Conservation (phyloP, 2,329 filamentous ascomycete species). For the Ascomycota sp. region DNA sequence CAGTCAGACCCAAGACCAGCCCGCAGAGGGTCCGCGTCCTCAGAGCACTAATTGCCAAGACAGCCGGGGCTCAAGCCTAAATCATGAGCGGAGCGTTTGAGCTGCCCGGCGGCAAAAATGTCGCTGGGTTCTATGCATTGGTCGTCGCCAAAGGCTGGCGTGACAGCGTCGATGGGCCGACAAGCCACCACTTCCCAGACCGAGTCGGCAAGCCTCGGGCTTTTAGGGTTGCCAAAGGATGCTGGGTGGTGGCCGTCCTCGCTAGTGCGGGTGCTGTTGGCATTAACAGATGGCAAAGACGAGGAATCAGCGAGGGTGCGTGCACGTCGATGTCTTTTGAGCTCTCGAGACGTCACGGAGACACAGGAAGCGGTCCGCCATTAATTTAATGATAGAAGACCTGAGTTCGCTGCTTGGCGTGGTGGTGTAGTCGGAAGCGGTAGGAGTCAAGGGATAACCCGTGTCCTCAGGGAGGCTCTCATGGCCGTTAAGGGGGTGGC, state of each 20-base stretch:
- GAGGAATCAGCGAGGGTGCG: constrained; percentile 10
- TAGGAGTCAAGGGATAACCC: constrained; percentile 29
- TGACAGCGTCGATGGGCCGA: no score
- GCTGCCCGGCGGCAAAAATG: constrained; percentile 19
- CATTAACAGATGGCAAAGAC: constrained; percentile 28
- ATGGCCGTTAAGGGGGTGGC: no score
- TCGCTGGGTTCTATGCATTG: constrained; percentile 15
- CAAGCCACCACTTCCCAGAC: constrained; percentile 27
- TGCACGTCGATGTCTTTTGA: constrained; percentile 18
- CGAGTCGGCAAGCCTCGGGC: constrained; percentile 35
- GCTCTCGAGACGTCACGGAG: constrained; percentile 21
- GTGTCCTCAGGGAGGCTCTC: no score
- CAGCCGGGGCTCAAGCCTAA: constrained; percentile 4
- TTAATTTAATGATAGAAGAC: constrained; percentile 6
- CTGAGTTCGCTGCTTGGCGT: constrained; percentile 18
- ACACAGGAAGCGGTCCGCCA: constrained; percentile 9
- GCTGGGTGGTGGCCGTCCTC: constrained; percentile 24
- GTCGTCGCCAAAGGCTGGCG: constrained; percentile 18
- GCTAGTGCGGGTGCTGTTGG: constrained; percentile 27
- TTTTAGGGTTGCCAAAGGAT: constrained; percentile 18
- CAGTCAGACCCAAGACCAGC: constrained; percentile 25
- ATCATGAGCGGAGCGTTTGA: constrained; percentile 10
- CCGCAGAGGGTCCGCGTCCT: constrained; percentile 20
- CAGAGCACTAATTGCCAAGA: constrained; percentile 20
- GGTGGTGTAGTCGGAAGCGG: constrained; percentile 24